A percentile compares a stretch with the other conserved stretches of the same genome.
phyloP scores from a whole-genome alignment of 805 yeast genomes.

The Zygosaccharomyces bisporus region DNA sequence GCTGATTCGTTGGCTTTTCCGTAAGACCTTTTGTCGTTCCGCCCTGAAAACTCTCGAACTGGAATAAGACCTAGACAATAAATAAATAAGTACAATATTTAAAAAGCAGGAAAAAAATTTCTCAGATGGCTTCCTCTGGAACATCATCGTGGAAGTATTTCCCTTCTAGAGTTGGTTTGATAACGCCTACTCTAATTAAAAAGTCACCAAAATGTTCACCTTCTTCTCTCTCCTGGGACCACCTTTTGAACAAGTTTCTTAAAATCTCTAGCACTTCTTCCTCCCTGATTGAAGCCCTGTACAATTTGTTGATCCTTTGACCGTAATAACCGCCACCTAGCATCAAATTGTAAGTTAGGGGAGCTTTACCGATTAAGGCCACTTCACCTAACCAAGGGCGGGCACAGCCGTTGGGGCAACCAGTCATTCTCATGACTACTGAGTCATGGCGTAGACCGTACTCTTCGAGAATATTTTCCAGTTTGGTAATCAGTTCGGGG shows the following conservation, averaged over 20 bases:
- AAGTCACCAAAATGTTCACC: conserved; percentile 96
- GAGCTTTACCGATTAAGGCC: conserved; percentile 93
- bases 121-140: conserved; percentile 61
- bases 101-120: not conserved
- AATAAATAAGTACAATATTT: conserved; percentile 7
- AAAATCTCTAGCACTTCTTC: conserved; percentile 75
- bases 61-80: conserved; percentile 1
- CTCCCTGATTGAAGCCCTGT: conserved; percentile 82
- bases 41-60: not conserved
- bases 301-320: conserved; percentile 85
- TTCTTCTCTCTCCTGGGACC: conserved; percentile 87
- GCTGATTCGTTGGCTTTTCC: too few species aligned
- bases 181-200: conserved; percentile 79
- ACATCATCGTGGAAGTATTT: conserved; percentile 92
- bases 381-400: conserved; percentile 98
- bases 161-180: conserved; percentile 86
- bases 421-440: conserved; percentile 96
- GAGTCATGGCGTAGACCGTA: conserved; percentile 92
- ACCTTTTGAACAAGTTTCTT: conserved; percentile 84
- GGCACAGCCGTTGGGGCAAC: conserved; percentile 98
- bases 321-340: conserved; percentile 96
- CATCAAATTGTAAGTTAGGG: conserved; percentile 88
- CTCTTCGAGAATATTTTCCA: conserved; percentile 86
- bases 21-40: not conserved
- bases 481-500: conserved; percentile 74